Percentiles rank a stretch among this genome's conserved stretches.
These are phyloP conservation scores for Quercus parvula DNA, from an alignment of 306 rosid genomes.

Conservation along the genomic window DNA sequence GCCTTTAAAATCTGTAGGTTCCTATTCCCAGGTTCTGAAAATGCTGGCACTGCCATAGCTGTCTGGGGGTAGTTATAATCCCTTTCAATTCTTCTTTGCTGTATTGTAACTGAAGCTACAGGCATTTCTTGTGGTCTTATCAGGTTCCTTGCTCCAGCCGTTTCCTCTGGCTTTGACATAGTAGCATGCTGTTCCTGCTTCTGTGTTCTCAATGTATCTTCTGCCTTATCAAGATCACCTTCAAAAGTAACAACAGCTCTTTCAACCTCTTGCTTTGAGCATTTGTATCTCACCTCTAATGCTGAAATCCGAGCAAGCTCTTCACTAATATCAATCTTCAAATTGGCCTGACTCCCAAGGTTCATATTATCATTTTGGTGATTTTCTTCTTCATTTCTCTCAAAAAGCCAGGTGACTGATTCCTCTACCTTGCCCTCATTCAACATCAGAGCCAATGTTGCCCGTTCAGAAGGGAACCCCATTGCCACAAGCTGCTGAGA, in stretches of 20 bases:
- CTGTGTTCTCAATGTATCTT: slow-evolving; percentile 42
- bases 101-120: slow-evolving; percentile 35
- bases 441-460: slow-evolving; percentile 63
- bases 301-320: slow-evolving; percentile 57
- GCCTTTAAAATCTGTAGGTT: slow-evolving; percentile 38
- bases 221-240: slow-evolving; percentile 79
- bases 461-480: slow-evolving; percentile 70
- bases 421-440: slow-evolving; percentile 74
- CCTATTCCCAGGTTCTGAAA: slow-evolving; percentile 37
- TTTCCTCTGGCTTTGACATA: slow-evolving; percentile 52
- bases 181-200: slow-evolving; percentile 51
- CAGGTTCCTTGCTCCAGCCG: slow-evolving; percentile 29
- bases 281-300: slow-evolving; percentile 51
- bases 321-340: slow-evolving; percentile 81
- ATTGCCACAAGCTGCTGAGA: slow-evolving; percentile 67
- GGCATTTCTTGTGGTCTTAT: slow-evolving; percentile 44
- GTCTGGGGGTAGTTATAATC: slow-evolving; percentile 57
- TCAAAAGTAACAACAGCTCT: slow-evolving; percentile 72
- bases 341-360: slow-evolving; percentile 36
- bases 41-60: slow-evolving; percentile 36
- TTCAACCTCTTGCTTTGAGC: slow-evolving; percentile 83
- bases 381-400: slow-evolving; percentile 53
- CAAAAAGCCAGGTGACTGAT: slow-evolving; percentile 70
- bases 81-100: slow-evolving; percentile 52
- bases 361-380: slow-evolving; percentile 24